These are phyloP conservation scores for Aspergillus sp. DNA, from an alignment of 2,329 filamentous ascomycete species.

Conservation along the genomic window DNA sequence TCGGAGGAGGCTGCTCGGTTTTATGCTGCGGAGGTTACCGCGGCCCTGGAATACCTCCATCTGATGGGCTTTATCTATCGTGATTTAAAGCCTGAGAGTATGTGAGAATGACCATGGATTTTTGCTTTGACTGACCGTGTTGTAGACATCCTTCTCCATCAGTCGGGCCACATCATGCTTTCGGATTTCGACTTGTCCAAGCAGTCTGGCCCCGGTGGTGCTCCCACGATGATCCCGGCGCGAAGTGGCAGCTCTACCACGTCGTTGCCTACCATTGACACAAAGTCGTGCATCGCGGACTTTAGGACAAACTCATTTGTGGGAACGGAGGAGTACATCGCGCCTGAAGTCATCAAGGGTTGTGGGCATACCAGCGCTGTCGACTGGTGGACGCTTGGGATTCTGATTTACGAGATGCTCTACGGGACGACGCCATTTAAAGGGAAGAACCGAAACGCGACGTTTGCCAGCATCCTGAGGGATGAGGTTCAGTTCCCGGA, in stretches of 20 bases:
- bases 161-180: constrained; percentile 99
- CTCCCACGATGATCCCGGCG: constrained; percentile 93
- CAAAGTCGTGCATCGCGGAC: constrained; percentile 94
- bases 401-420: constrained; percentile 97
- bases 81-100: constrained; percentile 94
- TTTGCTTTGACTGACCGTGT: constrained; percentile 27
- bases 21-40: constrained; percentile 94
- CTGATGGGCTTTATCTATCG: constrained; percentile 99
- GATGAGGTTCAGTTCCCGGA: constrained; percentile 97
- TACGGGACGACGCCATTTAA: constrained; percentile 99
- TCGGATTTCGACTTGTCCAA: constrained; percentile 98
- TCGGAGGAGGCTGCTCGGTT: constrained; percentile 94
- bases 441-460: constrained; percentile 96
- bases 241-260: constrained; percentile 79
- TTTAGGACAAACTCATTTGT: constrained; percentile 98
- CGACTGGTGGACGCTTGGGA: constrained; percentile 98
- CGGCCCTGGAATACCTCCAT: constrained; percentile 91
- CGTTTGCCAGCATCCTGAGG: constrained; percentile 91
- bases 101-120: no score
- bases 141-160: constrained; percentile 87
- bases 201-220: constrained; percentile 90
- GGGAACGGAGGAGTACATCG: constrained; percentile 97
- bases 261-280: constrained; percentile 92
- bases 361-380: constrained; percentile 97
- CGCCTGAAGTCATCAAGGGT: constrained; percentile 96